Conservation (phyloP, 2,329 filamentous ascomycete species). For the Talaromyces verruculosus region DNA sequence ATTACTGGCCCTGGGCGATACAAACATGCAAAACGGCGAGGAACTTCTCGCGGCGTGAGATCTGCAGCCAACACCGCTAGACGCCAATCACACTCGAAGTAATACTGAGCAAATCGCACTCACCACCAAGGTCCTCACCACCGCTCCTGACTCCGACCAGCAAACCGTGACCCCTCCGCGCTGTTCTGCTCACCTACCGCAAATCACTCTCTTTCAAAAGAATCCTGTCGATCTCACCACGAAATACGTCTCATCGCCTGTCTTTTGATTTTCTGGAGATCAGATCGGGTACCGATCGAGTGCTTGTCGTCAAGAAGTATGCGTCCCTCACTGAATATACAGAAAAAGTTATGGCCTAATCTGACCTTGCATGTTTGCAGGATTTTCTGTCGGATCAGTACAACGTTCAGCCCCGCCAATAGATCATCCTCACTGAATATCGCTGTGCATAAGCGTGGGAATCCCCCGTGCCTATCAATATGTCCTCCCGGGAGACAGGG, state of each 20-base stretch:
- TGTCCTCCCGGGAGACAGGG: conserved; percentile 35
- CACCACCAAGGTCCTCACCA: conserved; percentile 35
- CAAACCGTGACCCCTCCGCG: conserved; percentile 20
- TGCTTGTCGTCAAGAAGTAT: not conserved
- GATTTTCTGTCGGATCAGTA: not conserved
- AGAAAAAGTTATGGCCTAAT: not conserved
- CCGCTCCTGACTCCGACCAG: not conserved
- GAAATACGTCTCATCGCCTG: not conserved
- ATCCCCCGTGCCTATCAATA: conserved; percentile 20
- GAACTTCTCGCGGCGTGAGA: not conserved
- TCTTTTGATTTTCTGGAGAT: not conserved
- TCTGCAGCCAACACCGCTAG: not conserved
- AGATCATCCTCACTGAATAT: conserved; percentile 16
- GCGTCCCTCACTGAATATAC: not conserved
- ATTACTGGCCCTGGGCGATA: not conserved
- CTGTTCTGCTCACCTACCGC: not conserved
- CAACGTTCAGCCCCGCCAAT: not conserved
- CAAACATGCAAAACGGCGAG: not conserved
- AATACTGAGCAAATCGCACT: conserved; percentile 2
- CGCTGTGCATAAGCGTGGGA: conserved; percentile 11
- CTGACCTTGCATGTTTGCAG: not conserved
- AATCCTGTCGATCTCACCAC: not conserved
- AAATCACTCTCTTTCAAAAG: not conserved
- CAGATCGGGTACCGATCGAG: not conserved
- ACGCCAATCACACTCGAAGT: not conserved